Base-by-base conservation (phyloP, 352 stramenopile genomes). In the Globisporangium sylvaticum region DNA sequence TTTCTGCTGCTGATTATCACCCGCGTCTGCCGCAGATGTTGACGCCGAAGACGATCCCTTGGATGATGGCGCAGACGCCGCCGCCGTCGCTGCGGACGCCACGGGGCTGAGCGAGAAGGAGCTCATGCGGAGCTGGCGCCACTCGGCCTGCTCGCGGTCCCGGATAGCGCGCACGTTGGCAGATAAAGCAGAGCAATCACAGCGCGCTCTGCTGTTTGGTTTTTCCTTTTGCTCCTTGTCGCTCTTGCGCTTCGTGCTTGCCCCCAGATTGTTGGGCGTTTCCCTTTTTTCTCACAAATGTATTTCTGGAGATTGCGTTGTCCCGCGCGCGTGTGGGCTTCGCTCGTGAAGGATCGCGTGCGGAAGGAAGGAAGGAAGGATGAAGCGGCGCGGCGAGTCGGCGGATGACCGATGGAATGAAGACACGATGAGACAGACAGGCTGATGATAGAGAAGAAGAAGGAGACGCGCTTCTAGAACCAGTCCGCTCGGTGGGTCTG, bases 51-150 rank as follows among this genome's bases (percentile, higher is more conserved):
- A 46, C 4, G 44, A 22, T 4, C 55, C 48, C 24, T 24, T 61
- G 20, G 9, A 7, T 15, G 24, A 12, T 22, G 39, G 8, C 8
- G n/a, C 14, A 8, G 24, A 6, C 42, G 39, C 27, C 8, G 27
- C n/a, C 60, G 37, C 8, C 42, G 53, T n/a, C 24, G 24, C 5
- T 39, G 39, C 22, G 22, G 46, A 22, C n/a, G 60, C 22, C 37
- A 63, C 52, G n/a, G 66, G 60, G 27, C n/a, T 56, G 24, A 71
- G 60, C 54, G 66, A 25, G 27, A 71, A 71, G 20, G 66, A 71
- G 44, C 66, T 71, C 66, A 71, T 71, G 27, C 22, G 25, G 24
- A 31, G 37, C 29, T 64, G 63, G 54, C 63, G 63, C 63, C 63
- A 68, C 63, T 55, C 63, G 31, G 55, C 63, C 42, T 62, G 37